These are phyloP conservation scores for Pittosporum tobira DNA, from an alignment of 129 eudicot genomes.

Conservation along the genomic window DNA sequence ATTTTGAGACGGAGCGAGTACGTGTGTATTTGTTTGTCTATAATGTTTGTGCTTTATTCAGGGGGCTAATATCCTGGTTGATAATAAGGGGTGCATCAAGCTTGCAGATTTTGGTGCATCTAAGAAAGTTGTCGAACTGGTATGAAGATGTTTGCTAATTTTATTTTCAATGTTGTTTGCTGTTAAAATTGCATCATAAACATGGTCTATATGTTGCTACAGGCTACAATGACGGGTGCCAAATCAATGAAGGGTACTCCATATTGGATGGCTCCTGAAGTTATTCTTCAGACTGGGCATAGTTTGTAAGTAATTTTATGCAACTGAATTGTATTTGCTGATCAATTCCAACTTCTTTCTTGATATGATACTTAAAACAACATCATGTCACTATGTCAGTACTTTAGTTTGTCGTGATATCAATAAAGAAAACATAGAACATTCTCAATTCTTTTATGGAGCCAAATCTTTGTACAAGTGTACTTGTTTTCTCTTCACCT, in stretches of 20 bases:
- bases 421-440: background rate
- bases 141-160: slow-evolving; percentile 15
- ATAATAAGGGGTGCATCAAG: slow-evolving; percentile 83
- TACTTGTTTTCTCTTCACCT: background rate
- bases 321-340: slow-evolving; percentile 8
- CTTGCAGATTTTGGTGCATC: slow-evolving; percentile 99
- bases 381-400: background rate
- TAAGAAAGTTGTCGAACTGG: slow-evolving; percentile 98
- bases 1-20: too few species aligned
- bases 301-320: slow-evolving; percentile 59
- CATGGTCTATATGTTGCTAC: slow-evolving; percentile 10
- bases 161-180: background rate
- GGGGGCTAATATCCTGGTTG: slow-evolving; percentile 99
- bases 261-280: slow-evolving; percentile 99
- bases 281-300: slow-evolving; percentile 96
- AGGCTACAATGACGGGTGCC: slow-evolving; percentile 99
- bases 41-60: slow-evolving; percentile 25
- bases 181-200: slow-evolving; percentile 10
- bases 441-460: background rate
- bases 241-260: slow-evolving; percentile 99
- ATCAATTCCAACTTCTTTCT: background rate
- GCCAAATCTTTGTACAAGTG: background rate
- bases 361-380: background rate
- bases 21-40: background rate
- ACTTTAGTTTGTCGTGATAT: background rate